These are phyloP conservation scores for Obelidium mucronatum DNA, from an alignment of 192 early-diverging fungal genomes.

Conservation along the genomic window DNA sequence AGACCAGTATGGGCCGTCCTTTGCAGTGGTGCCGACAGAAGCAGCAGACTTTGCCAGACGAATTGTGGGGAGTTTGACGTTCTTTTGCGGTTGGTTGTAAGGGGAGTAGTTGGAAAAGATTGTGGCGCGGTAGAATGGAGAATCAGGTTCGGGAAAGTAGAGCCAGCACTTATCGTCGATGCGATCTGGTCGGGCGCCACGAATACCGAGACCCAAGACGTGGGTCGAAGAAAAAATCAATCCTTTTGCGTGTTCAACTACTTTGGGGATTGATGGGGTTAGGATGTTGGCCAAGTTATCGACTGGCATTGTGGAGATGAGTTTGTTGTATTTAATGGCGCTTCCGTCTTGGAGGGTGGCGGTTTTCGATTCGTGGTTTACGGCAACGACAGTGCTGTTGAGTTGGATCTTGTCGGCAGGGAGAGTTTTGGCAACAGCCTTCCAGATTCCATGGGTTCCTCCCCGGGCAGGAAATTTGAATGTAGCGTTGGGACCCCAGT, in stretches of 20 bases:
- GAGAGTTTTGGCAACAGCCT: conserved; percentile 43
- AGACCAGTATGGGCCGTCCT: conserved; percentile 47
- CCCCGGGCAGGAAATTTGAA: conserved; percentile 46
- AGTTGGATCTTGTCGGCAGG: conserved; percentile 23
- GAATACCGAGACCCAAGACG: conserved; percentile 45
- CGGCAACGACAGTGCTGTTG: conserved; percentile 30
- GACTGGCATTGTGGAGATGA: conserved; percentile 43
- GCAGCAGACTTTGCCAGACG: conserved; percentile 27
- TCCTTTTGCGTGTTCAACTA: conserved; percentile 23
- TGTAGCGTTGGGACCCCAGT: conserved; percentile 47
- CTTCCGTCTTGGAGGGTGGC: conserved; percentile 32
- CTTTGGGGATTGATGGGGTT: conserved; percentile 15
- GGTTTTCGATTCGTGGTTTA: conserved; percentile 30
- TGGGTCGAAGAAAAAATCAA: conserved; percentile 41
- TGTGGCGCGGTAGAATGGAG: conserved; percentile 46
- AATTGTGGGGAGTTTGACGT: conserved; percentile 36
- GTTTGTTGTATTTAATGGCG: conserved; percentile 36
- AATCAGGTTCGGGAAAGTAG: conserved; percentile 46
- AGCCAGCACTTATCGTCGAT: conserved; percentile 50
- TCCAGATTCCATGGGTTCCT: conserved; percentile 48
- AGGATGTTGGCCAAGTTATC: conserved; percentile 30
- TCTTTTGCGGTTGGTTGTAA: conserved; percentile 34
- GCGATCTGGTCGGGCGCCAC: conserved; percentile 36
- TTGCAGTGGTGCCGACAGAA: not conserved
- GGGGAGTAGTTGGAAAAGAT: conserved; percentile 49